These are phyloP conservation scores for Fusarium protoensiforme DNA, from an alignment of 2,329 filamentous ascomycete species.

Conservation along the genomic window DNA sequence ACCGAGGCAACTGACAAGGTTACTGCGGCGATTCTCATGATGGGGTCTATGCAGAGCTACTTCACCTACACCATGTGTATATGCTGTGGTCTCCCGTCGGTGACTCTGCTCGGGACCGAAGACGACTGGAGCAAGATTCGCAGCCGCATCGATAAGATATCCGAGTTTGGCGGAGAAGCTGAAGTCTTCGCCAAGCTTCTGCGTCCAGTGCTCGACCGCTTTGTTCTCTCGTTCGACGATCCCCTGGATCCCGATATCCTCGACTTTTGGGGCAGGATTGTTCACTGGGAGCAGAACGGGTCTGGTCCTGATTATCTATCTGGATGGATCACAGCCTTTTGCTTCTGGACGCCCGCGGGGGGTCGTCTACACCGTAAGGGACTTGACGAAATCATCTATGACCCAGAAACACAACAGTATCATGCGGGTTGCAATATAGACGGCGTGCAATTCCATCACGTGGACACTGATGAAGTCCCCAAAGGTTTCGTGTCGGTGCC, in stretches of 20 bases:
- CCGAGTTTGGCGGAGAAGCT: constrained; percentile 50
- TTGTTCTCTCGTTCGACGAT: constrained; percentile 52
- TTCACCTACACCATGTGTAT: constrained; percentile 45
- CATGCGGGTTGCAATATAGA: not conserved
- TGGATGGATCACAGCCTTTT: constrained; percentile 34
- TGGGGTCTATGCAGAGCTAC: constrained; percentile 62
- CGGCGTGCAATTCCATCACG: not conserved
- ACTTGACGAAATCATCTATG: not conserved
- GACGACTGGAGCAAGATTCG: constrained; percentile 56
- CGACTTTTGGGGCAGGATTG: constrained; percentile 51
- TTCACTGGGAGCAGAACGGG: not conserved
- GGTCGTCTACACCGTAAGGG: not conserved
- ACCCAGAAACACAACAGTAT: not conserved
- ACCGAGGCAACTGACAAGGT: constrained; percentile 57
- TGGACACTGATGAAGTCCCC: constrained; percentile 7
- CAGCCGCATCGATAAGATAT: constrained; percentile 50
- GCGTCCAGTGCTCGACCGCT: constrained; percentile 50
- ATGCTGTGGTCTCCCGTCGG: constrained; percentile 63
- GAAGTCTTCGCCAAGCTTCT: constrained; percentile 48
- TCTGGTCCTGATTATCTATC: not conserved
- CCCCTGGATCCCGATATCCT: constrained; percentile 38
- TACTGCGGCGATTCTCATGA: constrained; percentile 59
- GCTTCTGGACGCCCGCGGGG: constrained; percentile 22
- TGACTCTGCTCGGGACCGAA: constrained; percentile 61
- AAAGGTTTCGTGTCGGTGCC: constrained; percentile 20